These are phyloP conservation scores for Rhodamnia rubescens DNA, from an alignment of 345 rosid species.

Conservation along the genomic window DNA sequence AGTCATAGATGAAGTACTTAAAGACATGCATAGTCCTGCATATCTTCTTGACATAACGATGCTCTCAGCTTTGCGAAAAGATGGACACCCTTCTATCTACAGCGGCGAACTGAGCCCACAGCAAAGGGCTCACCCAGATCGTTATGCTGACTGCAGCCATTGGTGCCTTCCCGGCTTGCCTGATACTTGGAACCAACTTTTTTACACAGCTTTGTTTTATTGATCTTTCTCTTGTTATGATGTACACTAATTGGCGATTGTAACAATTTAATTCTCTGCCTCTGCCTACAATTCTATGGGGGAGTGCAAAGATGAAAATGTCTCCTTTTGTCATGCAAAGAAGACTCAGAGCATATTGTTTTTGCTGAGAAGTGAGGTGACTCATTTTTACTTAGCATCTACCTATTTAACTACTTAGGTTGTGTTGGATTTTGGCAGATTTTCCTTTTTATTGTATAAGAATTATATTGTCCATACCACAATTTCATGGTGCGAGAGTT, in stretches of 20 bases:
- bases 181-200: slow-evolving; percentile 86
- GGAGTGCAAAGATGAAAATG: background rate
- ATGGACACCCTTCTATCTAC: slow-evolving; percentile 92
- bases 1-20: slow-evolving; percentile 46
- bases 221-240: slow-evolving; percentile 1
- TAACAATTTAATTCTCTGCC: background rate
- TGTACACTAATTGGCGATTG: background rate
- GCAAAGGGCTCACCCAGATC: slow-evolving; percentile 53
- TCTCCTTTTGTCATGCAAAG: background rate
- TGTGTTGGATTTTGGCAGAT: background rate
- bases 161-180: slow-evolving; percentile 99
- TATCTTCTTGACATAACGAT: slow-evolving; percentile 67
- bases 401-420: background rate
- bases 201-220: slow-evolving; percentile 53
- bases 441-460: background rate
- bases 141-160: slow-evolving; percentile 93
- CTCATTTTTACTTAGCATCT: background rate
- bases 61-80: slow-evolving; percentile 84
- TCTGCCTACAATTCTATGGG: background rate
- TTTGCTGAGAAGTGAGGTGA: background rate
- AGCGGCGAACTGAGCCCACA: slow-evolving; percentile 62
- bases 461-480: background rate
- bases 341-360: background rate
- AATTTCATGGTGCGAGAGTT: background rate
- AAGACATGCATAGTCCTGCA: slow-evolving; percentile 39